Base-by-base conservation (phyloP, 495 filamentous ascomycete genomes). In the Geopyxis carbonaria region DNA sequence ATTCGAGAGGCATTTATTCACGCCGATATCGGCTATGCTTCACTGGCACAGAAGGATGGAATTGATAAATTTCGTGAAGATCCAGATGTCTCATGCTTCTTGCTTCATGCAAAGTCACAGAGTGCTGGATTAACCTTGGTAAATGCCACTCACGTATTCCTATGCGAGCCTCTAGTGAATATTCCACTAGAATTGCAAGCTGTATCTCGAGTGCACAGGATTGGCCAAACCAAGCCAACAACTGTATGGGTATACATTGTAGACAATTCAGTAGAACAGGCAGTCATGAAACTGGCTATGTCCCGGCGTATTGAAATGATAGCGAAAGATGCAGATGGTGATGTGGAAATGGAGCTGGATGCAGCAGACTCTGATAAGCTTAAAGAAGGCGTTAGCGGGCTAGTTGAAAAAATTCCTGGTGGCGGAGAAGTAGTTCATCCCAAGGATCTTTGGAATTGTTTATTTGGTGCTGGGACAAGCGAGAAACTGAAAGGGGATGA, bases 221-320 rank as follows among this genome's bases (percentile, higher is more conserved):
- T 97, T 39, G 87, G 87, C 0, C 87, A 97, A 57, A 69, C 74
- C 42, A 73, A 78, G 19, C 66, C 76, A 44, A 97, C 87, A 5
- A 92, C 83, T 2, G 87, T 94, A 4, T 97, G 84, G 78, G 78
- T 93, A 58, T 97, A 97, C 56, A 68, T 93, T 1, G 68, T 92
- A 15, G 73, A 77, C 3, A 79, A 77, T 32, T 92, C 87, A 0
- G 82, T 94, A 2, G 87, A 97, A 47, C 74, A 91, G 55, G 75
- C 76, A 0, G 89, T 97, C 31, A 80, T 93, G 53, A 71, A 85
- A 24, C 68, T 93, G 14, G 85, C 81, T 0, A 83, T 91, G 8
- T 60, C 68, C 30, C 65, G 83, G 25, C 72, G 87, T 9, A 61
- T 92, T 34, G 71, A 73, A 46, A 80, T 93, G 45, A 78, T 93